A percentile compares a stretch with the other conserved stretches of the same genome.
These are phyloP conservation scores for Talaromyces stipitatus DNA, from an alignment of 495 filamentous ascomycete genomes.

Conservation along the genomic window DNA sequence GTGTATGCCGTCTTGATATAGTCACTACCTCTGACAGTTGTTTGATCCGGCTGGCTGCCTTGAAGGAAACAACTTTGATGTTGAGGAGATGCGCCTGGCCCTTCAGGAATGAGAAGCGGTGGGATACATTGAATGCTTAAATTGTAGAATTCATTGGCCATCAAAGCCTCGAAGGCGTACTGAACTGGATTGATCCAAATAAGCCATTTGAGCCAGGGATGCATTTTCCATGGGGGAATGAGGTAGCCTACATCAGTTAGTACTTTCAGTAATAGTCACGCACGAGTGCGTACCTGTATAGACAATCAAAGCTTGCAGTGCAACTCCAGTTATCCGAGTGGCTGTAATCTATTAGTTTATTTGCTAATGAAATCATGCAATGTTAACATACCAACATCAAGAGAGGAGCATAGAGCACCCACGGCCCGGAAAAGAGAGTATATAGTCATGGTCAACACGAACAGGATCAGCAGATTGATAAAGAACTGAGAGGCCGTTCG, in stretches of 20 bases:
- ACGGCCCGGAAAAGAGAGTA: slow-evolving; percentile 74
- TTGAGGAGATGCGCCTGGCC: slow-evolving; percentile 44
- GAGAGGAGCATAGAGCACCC: slow-evolving; percentile 53
- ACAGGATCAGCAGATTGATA: slow-evolving; percentile 58
- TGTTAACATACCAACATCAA: slow-evolving; percentile 50
- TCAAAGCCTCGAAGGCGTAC: slow-evolving; percentile 63
- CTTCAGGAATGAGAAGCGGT: slow-evolving; percentile 52
- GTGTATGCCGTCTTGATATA: slow-evolving; percentile 48
- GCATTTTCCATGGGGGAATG: slow-evolving; percentile 66
- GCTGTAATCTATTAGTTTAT: slow-evolving; percentile 26
- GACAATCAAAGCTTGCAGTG: slow-evolving; percentile 58
- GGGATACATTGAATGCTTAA: slow-evolving; percentile 41
- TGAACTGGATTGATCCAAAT: slow-evolving; percentile 67
- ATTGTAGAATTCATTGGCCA: slow-evolving; percentile 53
- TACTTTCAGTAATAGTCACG: not conserved
- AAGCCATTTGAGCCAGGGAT: slow-evolving; percentile 75
- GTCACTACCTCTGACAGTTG: slow-evolving; percentile 41
- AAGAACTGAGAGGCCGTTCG: slow-evolving; percentile 76
- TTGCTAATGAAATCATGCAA: no score
- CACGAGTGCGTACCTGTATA: slow-evolving; percentile 47
- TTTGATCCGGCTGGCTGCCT: slow-evolving; percentile 43
- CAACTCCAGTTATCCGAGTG: slow-evolving; percentile 55
- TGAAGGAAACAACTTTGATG: slow-evolving; percentile 56
- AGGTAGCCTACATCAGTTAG: slow-evolving; percentile 49
- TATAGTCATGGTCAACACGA: slow-evolving; percentile 61